phyloP scores from a whole-genome alignment of 1,284 basidiomycete genomes.

The Cryptococcus sp. region DNA sequence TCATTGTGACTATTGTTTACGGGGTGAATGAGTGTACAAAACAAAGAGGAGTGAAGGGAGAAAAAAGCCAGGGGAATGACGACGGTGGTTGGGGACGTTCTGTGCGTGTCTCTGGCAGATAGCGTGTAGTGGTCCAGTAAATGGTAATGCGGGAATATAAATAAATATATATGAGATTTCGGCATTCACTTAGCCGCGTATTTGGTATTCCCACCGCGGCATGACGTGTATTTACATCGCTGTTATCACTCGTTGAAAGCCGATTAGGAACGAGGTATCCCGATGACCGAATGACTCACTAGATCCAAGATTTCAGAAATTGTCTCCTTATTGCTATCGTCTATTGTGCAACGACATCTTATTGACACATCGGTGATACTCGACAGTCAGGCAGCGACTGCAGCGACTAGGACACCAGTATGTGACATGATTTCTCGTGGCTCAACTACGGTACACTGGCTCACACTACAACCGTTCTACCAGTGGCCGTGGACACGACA shows the following conservation, averaged over 20 bases:
- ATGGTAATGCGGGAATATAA: too few relatives aligned
- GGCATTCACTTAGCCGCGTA: neutral
- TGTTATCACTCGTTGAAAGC: too few relatives aligned
- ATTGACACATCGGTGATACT: too few relatives aligned
- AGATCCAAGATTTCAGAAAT: conserved; percentile 1
- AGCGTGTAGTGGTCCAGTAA: too few relatives aligned
- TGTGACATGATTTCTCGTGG: neutral
- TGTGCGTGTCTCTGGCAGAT: too few relatives aligned
- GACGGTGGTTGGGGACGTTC: neutral
- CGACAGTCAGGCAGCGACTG: too few relatives aligned
- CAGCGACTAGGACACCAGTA: too few relatives aligned
- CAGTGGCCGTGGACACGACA: conserved; percentile 47
- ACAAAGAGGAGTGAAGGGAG: neutral
- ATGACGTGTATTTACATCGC: neutral
- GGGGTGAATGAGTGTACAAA: neutral
- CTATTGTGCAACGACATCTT: too few relatives aligned
- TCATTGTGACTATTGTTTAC: conserved; percentile 20
- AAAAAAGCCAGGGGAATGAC: neutral
- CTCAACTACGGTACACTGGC: neutral
- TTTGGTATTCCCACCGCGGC: neutral
- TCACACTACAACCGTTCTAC: neutral
- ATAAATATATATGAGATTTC: neutral
- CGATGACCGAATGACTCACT: neutral
- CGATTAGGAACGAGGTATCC: too few relatives aligned
- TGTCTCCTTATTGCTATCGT: too few relatives aligned